Base-by-base conservation (phyloP, 176 grass and related monocot species). In the Triticum monococcum region DNA sequence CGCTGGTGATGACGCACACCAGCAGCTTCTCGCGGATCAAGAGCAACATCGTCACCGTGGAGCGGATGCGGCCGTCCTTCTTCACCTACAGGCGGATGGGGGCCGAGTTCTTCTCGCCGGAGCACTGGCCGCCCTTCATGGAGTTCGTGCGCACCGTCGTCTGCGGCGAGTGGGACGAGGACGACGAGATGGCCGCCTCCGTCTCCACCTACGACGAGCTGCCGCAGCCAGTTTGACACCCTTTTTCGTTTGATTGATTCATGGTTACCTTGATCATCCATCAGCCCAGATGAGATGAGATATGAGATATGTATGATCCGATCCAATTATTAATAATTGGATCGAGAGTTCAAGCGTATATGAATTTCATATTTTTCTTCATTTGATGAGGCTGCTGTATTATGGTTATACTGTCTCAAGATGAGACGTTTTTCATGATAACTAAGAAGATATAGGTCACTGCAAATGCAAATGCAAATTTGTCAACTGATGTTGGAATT, bases 1-100 rank as follows among this genome's bases (percentile, higher is more conserved):
- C 89, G 81, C 81, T 92, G 9, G 84, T 54, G 2, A 82, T 88
- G 65, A 65, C 78, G 52, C 81, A 86, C 78, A 84, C 86, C 54
- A 86, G 85, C 81, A 87, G 89, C 89, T 91, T 87, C 85, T 75
- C 85, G 4, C 77, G 89, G 20, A 91, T 91, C 68, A 68, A 80
- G 22, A 87, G 76, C 85, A 91, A 91, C 85, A 59, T 87, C 60
- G 75, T 87, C 60, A 91, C 89, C 81, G 17, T 81, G 5, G 85
- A 91, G 81, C 75, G 48, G 20, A 76, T 81, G 61, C 28, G 81
- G 2, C 89, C 85, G 0, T 30, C 81, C 16, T 81, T 84, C 36
- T 98, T 98, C 46, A 95, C 88, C 0, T 98, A 94, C 86, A 74
- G 91, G 25, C 87, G 96, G 30, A 98, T 98, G 93, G 84, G 91